Base-by-base conservation (phyloP, 225 moss, liverwort and hornwort genomes). In the Anthoceros angustus region DNA sequence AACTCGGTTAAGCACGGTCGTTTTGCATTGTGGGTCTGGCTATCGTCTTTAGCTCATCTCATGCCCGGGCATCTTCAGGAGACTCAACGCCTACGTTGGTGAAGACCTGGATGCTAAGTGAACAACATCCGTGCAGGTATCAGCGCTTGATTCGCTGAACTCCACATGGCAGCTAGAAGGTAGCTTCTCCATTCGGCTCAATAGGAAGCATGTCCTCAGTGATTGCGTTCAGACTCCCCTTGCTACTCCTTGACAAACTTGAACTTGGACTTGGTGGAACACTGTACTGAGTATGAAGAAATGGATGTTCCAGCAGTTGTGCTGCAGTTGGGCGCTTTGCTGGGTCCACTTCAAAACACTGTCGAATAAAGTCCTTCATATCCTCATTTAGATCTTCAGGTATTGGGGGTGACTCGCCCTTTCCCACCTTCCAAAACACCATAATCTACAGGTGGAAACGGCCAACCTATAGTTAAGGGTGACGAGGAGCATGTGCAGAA, bases 361-460 rank as follows among this genome's bases (percentile, higher is more conserved):
- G 80, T 63, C 61, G 68, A 4, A 94, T 73, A 50, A 94, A 94
- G 71, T 87, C 86, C 72, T 80, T 77, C 45, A 87, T 75, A 70
- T 80, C 72, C 0, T 82, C 86, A 12, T 77, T 77, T 21, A 90
- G 72, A 0, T 74, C 72, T 0, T 95, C 94, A 12, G 94, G 87
- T 63, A 94, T 86, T 10, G 86, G 81, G 10, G 94, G 94, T 0
- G 80, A 84, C 66, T 83, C 85, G n/a, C 82, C 94, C 64, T 84
- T 76, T 55, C 86, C 90, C 61, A 94, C 85, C 78, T 77, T 89
- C 87, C 87, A 90, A 42, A 90, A 78, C 23, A 83, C 90, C 43
- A 43, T 70, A 50, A 73, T 67, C 81, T 81, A 72, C 60, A 72
- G 42, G 71, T 55, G 55, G 45, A 11, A 1, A 32, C 32, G 32